A percentile compares a stretch with the other conserved stretches of the same genome.
phyloP scores from a whole-genome alignment of 2,329 filamentous ascomycete genomes.

The Fusarium azukiicola region DNA sequence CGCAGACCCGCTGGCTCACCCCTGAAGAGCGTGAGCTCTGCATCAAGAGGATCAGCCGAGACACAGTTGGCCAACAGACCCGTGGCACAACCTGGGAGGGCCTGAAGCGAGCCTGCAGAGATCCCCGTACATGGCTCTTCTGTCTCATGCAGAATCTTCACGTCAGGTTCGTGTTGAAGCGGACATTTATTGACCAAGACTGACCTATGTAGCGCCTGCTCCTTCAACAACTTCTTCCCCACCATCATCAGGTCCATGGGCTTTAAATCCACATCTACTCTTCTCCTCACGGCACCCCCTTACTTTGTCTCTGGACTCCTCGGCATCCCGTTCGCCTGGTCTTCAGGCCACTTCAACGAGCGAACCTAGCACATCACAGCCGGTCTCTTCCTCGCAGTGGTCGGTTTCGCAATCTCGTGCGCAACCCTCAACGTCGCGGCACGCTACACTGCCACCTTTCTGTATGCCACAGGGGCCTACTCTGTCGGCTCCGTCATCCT shows the following conservation, averaged over 20 bases:
- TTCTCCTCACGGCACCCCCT: conserved; percentile 47
- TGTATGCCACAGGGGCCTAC: conserved; percentile 58
- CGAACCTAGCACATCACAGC: conserved; percentile 54
- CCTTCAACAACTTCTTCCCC: conserved; percentile 49
- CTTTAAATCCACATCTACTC: conserved; percentile 42
- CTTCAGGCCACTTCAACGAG: conserved; percentile 65
- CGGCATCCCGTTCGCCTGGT: conserved; percentile 34
- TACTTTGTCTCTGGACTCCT: conserved; percentile 49
- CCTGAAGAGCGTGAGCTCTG: conserved; percentile 67
- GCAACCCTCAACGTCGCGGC: conserved; percentile 53
- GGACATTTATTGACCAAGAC: not conserved
- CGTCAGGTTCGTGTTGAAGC: conserved; percentile 24
- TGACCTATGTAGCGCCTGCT: conserved; percentile 34
- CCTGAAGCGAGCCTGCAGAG: conserved; percentile 33
- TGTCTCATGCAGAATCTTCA: conserved; percentile 43
- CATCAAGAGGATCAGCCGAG: conserved; percentile 62
- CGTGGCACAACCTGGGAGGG: conserved; percentile 36
- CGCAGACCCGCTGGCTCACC: conserved; percentile 65
- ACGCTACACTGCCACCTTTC: conserved; percentile 55
- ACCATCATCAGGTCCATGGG: conserved; percentile 47
- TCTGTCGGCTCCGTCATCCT: conserved; percentile 64
- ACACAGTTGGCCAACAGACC: conserved; percentile 55
- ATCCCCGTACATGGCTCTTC: conserved; percentile 42
- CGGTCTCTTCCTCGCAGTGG: conserved; percentile 60
- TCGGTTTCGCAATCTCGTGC: conserved; percentile 61